A percentile compares a stretch with the other conserved stretches of the same genome.
phyloP scores from a whole-genome alignment of 2,329 filamentous ascomycete genomes.

The Epichloe bromicola region DNA sequence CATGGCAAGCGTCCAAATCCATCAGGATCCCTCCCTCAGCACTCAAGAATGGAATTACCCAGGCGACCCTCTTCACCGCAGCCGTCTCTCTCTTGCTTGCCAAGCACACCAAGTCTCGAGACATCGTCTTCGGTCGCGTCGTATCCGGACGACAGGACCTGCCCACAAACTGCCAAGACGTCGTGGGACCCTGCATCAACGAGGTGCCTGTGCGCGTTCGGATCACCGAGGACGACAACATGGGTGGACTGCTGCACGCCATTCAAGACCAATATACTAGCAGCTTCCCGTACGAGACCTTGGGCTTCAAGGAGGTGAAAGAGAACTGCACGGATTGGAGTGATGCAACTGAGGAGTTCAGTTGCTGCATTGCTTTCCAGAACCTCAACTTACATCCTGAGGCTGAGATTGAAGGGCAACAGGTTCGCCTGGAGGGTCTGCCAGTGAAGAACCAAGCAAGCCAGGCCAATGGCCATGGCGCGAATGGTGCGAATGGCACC shows the following conservation, averaged over 20 bases:
- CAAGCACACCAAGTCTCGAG: not conserved
- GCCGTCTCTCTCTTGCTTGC: conserved; percentile 5
- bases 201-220: conserved; percentile 5
- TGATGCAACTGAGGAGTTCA: not conserved
- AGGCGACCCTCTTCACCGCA: conserved; percentile 7
- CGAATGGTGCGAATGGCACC: no score
- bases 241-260: conserved; percentile 2
- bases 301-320: conserved; percentile 10
- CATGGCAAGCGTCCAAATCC: not conserved
- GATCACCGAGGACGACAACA: not conserved
- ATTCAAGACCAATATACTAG: conserved; percentile 10
- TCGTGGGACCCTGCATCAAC: conserved; percentile 8
- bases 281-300: conserved; percentile 8
- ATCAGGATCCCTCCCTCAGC: not conserved
- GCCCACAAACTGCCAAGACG: conserved; percentile 6
- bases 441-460: no score
- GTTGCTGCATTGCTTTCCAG: not conserved
- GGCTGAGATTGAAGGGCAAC: no score
- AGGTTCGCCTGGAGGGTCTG: no score
- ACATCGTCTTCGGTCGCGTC: conserved; percentile 11
- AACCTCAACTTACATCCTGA: no score
- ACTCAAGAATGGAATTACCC: conserved; percentile 3
- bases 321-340: conserved; percentile 11
- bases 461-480: no score
- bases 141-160: conserved; percentile 10